Percentiles rank a stretch among this genome's conserved stretches.
These are phyloP conservation scores for Amoebophrya sp. DNA, from an alignment of 169 alveolate genomes.

Conservation along the genomic window DNA sequence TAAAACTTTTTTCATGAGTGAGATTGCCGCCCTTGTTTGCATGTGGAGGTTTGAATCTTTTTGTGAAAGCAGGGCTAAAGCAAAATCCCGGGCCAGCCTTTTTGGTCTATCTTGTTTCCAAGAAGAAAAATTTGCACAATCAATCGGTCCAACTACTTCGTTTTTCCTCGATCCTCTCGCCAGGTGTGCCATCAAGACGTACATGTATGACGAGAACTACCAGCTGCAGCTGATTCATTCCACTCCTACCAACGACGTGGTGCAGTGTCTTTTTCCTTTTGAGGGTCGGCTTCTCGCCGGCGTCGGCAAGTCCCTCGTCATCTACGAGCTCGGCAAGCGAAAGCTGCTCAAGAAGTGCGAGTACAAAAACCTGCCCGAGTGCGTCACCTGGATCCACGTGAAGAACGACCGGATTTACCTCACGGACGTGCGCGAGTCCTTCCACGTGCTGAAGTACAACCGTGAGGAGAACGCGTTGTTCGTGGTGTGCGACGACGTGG, in stretches of 20 bases:
- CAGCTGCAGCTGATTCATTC: constrained; percentile 40
- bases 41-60: not conserved
- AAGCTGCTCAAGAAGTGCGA: constrained; percentile 33
- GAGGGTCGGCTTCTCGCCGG: constrained; percentile 76
- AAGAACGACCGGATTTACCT: constrained; percentile 72
- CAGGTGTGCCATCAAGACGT: constrained; percentile 39
- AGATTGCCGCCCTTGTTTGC: not conserved
- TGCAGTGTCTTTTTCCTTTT: constrained; percentile 68
- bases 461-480: constrained; percentile 46
- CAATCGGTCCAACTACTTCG: too few species aligned
- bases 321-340: constrained; percentile 88
- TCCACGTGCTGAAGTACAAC: constrained; percentile 72
- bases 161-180: too few species aligned
- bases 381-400: constrained; percentile 21
- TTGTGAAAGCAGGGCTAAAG: not conserved
- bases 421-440: constrained; percentile 81
- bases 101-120: not conserved
- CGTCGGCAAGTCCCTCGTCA: constrained; percentile 75
- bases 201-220: constrained; percentile 41
- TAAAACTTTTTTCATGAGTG: not conserved
- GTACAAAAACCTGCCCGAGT: constrained; percentile 34
- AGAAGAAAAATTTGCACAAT: too few species aligned
- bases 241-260: constrained; percentile 72
- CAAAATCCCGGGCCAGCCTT: too few species aligned
- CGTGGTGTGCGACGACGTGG: constrained; percentile 31